Percentiles rank a stretch among this genome's conserved stretches.
Conservation (phyloP, 2,329 filamentous ascomycete genomes). For the Penicillium occitanis region DNA sequence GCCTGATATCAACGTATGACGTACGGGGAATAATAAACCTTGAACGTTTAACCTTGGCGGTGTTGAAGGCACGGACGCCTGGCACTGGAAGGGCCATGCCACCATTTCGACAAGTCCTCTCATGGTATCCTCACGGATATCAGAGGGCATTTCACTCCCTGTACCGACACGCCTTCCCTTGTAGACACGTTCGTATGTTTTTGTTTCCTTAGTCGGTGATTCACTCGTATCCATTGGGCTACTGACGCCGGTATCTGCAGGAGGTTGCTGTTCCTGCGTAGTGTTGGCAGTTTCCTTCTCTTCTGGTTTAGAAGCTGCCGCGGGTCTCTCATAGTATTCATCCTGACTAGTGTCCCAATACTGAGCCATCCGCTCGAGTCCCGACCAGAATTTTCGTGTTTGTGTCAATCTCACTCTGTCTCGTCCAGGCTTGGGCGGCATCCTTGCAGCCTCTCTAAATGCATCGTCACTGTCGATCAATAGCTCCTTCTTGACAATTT, state of each 20-base stretch:
- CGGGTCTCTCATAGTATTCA: constrained; percentile 51
- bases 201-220: not conserved
- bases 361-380: constrained; percentile 58
- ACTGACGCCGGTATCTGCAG: not conserved
- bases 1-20: constrained; percentile 56
- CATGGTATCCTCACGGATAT: constrained; percentile 57
- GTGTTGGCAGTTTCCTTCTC: constrained; percentile 21
- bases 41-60: constrained; percentile 51
- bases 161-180: constrained; percentile 59
- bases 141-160: constrained; percentile 59
- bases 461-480: constrained; percentile 56
- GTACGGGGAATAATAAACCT: constrained; percentile 56
- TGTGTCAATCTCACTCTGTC: constrained; percentile 54
- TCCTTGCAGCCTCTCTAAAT: constrained; percentile 56
- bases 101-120: constrained; percentile 58
- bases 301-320: constrained; percentile 19
- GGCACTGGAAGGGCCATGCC: constrained; percentile 59
- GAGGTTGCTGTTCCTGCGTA: not conserved
- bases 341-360: constrained; percentile 64
- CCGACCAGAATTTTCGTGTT: constrained; percentile 61
- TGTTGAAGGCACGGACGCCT: constrained; percentile 49
- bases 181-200: constrained; percentile 43
- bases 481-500: constrained; percentile 52
- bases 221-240: constrained; percentile 17
- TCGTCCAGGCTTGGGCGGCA: constrained; percentile 45